A percentile compares a stretch with the other conserved stretches of the same genome.
phyloP scores from a whole-genome alignment of 2,329 filamentous ascomycete genomes.

The Orbilia blumenaviensis region DNA sequence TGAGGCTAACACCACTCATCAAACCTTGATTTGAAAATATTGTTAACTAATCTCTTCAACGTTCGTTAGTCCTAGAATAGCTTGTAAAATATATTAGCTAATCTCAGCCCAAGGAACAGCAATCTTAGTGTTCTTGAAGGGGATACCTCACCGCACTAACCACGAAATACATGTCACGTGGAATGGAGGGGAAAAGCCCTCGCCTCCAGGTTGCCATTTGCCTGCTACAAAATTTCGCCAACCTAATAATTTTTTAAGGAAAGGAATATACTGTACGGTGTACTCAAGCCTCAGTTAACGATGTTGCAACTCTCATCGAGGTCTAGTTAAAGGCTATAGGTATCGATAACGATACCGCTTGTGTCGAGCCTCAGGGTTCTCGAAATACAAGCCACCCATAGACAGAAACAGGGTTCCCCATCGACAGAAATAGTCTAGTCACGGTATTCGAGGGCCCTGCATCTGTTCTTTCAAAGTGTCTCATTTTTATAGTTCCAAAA shows the following conservation, averaged over 20 bases:
- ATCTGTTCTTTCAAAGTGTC: conserved; percentile 5
- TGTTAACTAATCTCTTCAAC: not conserved
- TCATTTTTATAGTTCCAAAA: conserved; percentile 1
- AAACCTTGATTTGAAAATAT: not conserved
- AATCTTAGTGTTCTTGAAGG: too few species aligned
- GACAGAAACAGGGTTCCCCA: conserved; percentile 14
- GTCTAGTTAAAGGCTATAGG: not conserved
- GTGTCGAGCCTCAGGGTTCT: conserved; percentile 35
- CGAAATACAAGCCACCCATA: conserved; percentile 5
- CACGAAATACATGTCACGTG: not conserved
- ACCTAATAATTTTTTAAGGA: too few species aligned
- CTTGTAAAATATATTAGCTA: not conserved
- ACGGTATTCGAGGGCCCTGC: not conserved
- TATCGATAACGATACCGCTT: conserved; percentile 46
- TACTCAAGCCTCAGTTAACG: too few species aligned
- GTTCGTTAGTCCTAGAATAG: not conserved
- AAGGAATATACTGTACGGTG: too few species aligned
- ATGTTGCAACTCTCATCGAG: too few species aligned
- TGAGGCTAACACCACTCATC: not conserved
- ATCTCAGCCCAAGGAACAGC: not conserved
- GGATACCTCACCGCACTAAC: not conserved
- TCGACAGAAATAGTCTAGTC: conserved; percentile 13
- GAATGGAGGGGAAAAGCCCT: not conserved
- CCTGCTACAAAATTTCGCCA: too few species aligned
- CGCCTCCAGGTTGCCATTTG: too few species aligned